Evolutionary conservation across 1,284 basidiomycete species (phyloP).

Genomic region (Anthracocystis setariae): DNA sequence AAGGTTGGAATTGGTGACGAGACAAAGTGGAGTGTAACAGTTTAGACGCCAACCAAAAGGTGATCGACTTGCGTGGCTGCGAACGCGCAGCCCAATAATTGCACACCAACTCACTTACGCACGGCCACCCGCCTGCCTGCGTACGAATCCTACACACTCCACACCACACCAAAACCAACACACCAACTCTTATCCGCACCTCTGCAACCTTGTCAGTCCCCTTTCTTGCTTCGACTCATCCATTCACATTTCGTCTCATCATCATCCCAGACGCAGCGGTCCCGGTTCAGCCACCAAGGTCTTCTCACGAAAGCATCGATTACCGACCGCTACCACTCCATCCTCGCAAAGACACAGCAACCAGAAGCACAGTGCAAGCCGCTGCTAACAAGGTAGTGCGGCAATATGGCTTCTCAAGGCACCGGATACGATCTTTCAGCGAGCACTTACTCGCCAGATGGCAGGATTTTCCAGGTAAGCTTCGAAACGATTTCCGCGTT

Average conservation of each 20-base stretch:
- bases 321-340: too few relatives aligned
- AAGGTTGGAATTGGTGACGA: too few relatives aligned
- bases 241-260: too few relatives aligned
- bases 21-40: too few relatives aligned
- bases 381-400: too few relatives aligned
- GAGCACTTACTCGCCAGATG: slow-evolving; percentile 97
- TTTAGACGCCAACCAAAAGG: not conserved
- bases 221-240: not conserved
- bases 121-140: not conserved
- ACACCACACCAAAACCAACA: too few relatives aligned
- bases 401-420: slow-evolving; percentile 91
- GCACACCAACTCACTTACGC: not conserved
- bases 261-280: too few relatives aligned
- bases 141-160: too few relatives aligned
- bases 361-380: too few relatives aligned
- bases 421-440: slow-evolving; percentile 98
- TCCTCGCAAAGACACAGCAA: too few relatives aligned
- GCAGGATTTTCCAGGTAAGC: slow-evolving; percentile 85
- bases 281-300: too few relatives aligned
- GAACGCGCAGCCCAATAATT: not conserved
- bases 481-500: not conserved
- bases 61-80: not conserved
- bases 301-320: too few relatives aligned
- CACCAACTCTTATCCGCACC: not conserved
- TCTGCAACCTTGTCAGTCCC: not conserved